A percentile compares a stretch with the other conserved stretches of the same genome.
These are phyloP conservation scores for Penstemon davidsonii DNA, from an alignment of 257 asterid species.

Conservation along the genomic window DNA sequence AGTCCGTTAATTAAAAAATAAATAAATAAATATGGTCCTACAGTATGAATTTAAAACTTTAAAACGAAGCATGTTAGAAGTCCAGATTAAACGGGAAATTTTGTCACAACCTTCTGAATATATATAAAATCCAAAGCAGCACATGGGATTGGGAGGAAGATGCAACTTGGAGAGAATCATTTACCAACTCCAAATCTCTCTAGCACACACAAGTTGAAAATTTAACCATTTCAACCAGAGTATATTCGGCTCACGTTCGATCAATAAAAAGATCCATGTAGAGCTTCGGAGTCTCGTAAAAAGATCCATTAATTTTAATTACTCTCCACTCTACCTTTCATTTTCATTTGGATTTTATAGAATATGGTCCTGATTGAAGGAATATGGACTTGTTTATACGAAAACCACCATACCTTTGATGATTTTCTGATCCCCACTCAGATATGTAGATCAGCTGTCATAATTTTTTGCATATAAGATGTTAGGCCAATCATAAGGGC, in stretches of 20 bases:
- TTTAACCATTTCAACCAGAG: too few relatives aligned
- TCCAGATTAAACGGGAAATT: slow-evolving; percentile 41
- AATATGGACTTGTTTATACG: slow-evolving; percentile 37
- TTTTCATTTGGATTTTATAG: slow-evolving; percentile 35
- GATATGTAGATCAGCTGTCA: slow-evolving; percentile 27
- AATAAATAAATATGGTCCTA: neutral
- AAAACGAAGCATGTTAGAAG: slow-evolving; percentile 37
- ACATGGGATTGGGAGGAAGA: slow-evolving; percentile 66
- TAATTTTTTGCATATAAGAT: slow-evolving; percentile 11
- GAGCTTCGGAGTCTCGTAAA: neutral
- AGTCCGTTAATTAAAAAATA: slow-evolving; percentile 1
- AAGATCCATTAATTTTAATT: neutral
- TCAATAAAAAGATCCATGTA: too few relatives aligned
- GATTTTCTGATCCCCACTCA: slow-evolving; percentile 30
- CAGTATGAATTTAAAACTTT: slow-evolving; percentile 11
- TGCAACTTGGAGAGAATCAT: slow-evolving; percentile 38
- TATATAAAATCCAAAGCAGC: slow-evolving; percentile 38
- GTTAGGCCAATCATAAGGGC: slow-evolving; percentile 13
- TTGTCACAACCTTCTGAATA: slow-evolving; percentile 38
- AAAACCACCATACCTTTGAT: slow-evolving; percentile 29
- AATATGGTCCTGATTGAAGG: slow-evolving; percentile 20
- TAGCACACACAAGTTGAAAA: neutral
- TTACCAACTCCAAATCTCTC: slow-evolving; percentile 39
- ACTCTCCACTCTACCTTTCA: slow-evolving; percentile 24
- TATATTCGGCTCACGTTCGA: too few relatives aligned